phyloP scores from a whole-genome alignment of 768 basidiomycete species.

The Boletus sp. region DNA sequence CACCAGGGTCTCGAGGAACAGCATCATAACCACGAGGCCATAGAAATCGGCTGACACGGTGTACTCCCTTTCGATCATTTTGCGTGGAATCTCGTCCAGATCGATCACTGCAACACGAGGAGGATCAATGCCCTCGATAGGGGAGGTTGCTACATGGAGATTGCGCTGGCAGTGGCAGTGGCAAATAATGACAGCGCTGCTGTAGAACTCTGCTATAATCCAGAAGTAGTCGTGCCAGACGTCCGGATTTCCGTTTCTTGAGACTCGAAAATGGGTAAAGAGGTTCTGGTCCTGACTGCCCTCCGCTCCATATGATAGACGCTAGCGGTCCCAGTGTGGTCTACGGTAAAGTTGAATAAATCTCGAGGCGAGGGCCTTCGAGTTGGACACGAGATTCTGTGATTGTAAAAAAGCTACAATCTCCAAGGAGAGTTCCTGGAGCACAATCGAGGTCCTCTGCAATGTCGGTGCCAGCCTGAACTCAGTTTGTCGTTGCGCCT shows the following conservation, averaged over 20 bases:
- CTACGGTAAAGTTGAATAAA: background rate
- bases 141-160: background rate
- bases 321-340: no score
- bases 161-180: background rate
- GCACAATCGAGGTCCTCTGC: background rate
- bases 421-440: background rate
- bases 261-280: constrained; percentile 2
- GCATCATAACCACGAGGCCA: background rate
- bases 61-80: background rate
- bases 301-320: no score
- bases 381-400: background rate
- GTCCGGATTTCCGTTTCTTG: constrained; percentile 1
- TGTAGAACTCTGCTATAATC: background rate
- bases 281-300: background rate
- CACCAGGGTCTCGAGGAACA: no score
- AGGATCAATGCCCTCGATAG: background rate
- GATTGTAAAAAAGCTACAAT: background rate
- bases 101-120: background rate
- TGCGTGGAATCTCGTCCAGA: background rate
- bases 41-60: background rate
- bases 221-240: background rate
- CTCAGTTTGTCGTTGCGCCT: background rate
- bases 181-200: background rate
- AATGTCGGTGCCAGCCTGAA: background rate
- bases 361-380: no score